These are phyloP conservation scores for Spergularia marina DNA, from an alignment of 148 eudicot species.

Conservation along the genomic window DNA sequence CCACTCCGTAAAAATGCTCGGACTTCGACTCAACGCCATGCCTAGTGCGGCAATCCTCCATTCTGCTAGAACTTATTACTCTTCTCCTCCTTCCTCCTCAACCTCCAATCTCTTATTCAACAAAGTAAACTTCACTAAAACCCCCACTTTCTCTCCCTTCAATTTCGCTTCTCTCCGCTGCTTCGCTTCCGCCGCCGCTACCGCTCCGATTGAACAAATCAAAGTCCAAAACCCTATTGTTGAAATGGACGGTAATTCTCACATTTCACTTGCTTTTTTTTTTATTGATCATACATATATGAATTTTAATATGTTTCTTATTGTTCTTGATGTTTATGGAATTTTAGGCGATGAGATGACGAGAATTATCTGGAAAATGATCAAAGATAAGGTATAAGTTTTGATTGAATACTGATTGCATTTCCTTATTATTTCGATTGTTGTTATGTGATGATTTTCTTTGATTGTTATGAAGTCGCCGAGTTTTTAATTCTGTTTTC, in stretches of 20 bases:
- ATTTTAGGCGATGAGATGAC: slow-evolving; percentile 54
- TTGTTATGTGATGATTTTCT: neutral
- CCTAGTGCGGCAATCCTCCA: slow-evolving; percentile 14
- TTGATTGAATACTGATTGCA: neutral
- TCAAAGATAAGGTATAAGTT: slow-evolving; percentile 42
- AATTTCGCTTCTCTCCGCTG: slow-evolving; percentile 29
- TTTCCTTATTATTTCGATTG: neutral
- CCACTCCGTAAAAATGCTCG: slow-evolving; percentile 22
- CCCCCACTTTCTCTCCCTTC: slow-evolving; percentile 7
- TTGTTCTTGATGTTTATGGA: neutral
- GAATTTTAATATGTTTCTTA: neutral
- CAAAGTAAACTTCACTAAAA: neutral
- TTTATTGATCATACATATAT: neutral
- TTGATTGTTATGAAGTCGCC: neutral
- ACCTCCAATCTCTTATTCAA: slow-evolving; percentile 13
- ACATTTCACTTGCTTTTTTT: too few relatives aligned
- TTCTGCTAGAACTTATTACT: neutral
- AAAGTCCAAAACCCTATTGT: slow-evolving; percentile 83
- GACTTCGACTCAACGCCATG: slow-evolving; percentile 28
- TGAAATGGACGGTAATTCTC: slow-evolving; percentile 74
- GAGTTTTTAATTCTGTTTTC: neutral
- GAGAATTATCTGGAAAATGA: slow-evolving; percentile 43
- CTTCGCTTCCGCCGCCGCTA: slow-evolving; percentile 22
- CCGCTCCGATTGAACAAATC: slow-evolving; percentile 35
- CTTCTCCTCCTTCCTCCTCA: slow-evolving; percentile 6